phyloP scores from a whole-genome alignment of 805 yeast species.

The Metschnikowia noctiluminum region DNA sequence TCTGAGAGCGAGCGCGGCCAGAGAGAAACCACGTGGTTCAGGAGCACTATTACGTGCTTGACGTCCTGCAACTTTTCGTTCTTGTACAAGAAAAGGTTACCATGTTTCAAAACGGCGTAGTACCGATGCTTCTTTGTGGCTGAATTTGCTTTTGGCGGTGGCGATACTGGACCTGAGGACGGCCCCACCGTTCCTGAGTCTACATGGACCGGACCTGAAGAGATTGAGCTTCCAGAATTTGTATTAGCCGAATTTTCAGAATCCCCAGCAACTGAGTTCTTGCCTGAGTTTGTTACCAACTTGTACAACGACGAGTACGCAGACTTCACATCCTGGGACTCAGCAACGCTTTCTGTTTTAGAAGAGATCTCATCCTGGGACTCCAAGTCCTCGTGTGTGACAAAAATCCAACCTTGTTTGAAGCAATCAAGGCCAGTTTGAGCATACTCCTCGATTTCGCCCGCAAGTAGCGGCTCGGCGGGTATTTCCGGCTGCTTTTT shows the following conservation, averaged over 20 bases:
- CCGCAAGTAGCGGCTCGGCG: conserved; percentile 45
- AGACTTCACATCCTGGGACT: conserved; percentile 42
- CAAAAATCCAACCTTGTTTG: conserved; percentile 76
- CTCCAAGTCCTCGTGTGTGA: conserved; percentile 68
- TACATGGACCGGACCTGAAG: not conserved
- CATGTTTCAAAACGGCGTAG: conserved; percentile 76
- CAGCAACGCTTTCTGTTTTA: conserved; percentile 41
- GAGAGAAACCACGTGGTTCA: conserved; percentile 64
- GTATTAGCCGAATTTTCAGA: not conserved
- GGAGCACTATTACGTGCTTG: conserved; percentile 74
- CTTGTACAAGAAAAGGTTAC: conserved; percentile 80
- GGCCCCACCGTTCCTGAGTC: not conserved
- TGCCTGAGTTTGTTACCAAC: conserved; percentile 39
- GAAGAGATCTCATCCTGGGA: conserved; percentile 46
- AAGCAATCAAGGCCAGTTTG: conserved; percentile 62
- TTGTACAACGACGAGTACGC: conserved; percentile 63
- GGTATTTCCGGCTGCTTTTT: conserved; percentile 18
- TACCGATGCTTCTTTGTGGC: conserved; percentile 52
- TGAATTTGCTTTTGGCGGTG: conserved; percentile 14
- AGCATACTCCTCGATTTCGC: conserved; percentile 58
- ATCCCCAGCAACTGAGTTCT: not conserved
- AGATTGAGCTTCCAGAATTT: not conserved
- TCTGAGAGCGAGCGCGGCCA: conserved; percentile 84
- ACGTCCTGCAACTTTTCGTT: conserved; percentile 64
- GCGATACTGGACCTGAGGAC: conserved; percentile 1